phyloP scores from a whole-genome alignment of 78 protist genomes.

The Pigoraptor vietnamica region DNA sequence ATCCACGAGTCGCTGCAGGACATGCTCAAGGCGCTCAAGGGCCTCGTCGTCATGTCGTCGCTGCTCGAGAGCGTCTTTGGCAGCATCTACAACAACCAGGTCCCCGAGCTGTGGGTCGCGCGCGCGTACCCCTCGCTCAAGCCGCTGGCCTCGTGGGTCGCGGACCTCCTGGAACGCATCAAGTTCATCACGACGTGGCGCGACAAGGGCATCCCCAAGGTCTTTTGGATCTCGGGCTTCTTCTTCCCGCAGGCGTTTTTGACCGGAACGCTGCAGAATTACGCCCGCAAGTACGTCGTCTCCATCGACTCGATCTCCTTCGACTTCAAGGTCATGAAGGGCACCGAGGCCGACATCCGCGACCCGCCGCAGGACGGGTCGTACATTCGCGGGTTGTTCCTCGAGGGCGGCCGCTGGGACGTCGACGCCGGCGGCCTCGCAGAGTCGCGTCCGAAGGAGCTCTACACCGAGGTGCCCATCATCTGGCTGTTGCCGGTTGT shows the following conservation, averaged over 20 bases:
- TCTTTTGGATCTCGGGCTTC: slow-evolving; percentile 72
- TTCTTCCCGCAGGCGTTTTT: slow-evolving; percentile 91
- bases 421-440: not conserved
- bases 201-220: slow-evolving; percentile 46
- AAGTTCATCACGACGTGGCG: slow-evolving; percentile 48
- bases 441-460: slow-evolving; percentile 80
- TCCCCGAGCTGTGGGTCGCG: slow-evolving; percentile 43
- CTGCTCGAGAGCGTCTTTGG: slow-evolving; percentile 51
- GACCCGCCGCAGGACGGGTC: slow-evolving; percentile 56
- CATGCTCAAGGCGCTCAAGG: slow-evolving; percentile 66
- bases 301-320: slow-evolving; percentile 69
- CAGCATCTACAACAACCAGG: slow-evolving; percentile 47
- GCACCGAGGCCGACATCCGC: not conserved
- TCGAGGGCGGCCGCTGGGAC: slow-evolving; percentile 79
- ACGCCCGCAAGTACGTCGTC: slow-evolving; percentile 55
- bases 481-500: slow-evolving; percentile 55
- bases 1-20: slow-evolving; percentile 38
- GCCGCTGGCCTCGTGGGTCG: slow-evolving; percentile 70
- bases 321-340: slow-evolving; percentile 1
- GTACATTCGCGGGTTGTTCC: slow-evolving; percentile 53
- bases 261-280: slow-evolving; percentile 83
- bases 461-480: slow-evolving; percentile 71
- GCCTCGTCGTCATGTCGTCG: slow-evolving; percentile 68
- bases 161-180: slow-evolving; percentile 61
- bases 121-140: slow-evolving; percentile 74